These are phyloP conservation scores for Cercospora sp. DNA, from an alignment of 2,329 filamentous ascomycete species.

Conservation along the genomic window DNA sequence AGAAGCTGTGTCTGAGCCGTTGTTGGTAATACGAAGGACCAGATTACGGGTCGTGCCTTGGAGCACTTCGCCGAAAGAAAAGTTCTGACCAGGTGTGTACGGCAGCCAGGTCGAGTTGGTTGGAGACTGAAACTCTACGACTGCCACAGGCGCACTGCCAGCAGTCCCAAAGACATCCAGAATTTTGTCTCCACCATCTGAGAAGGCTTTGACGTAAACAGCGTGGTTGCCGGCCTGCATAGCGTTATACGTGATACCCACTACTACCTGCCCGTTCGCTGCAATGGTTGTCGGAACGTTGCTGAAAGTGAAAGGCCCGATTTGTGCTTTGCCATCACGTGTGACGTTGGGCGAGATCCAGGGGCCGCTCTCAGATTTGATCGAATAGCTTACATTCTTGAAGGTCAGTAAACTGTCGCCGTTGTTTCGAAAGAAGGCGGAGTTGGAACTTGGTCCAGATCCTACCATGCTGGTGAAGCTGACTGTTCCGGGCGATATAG, in stretches of 20 bases:
- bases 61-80: constrained; percentile 13
- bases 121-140: constrained; percentile 13
- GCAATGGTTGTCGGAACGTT: constrained; percentile 11
- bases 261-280: not conserved
- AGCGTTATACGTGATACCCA: constrained; percentile 13
- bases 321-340: constrained; percentile 8
- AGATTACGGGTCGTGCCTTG: constrained; percentile 8
- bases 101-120: constrained; percentile 6
- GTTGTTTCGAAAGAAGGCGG: constrained; percentile 11
- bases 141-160: constrained; percentile 9
- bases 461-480: constrained; percentile 9
- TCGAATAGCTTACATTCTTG: constrained; percentile 7
- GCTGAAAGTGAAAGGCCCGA: constrained; percentile 12
- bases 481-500: constrained; percentile 5
- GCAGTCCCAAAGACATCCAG: constrained; percentile 15
- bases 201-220: constrained; percentile 6
- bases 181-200: constrained; percentile 12
- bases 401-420: constrained; percentile 11
- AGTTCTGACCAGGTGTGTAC: constrained; percentile 14
- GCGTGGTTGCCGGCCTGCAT: constrained; percentile 13
- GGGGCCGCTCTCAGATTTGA: constrained; percentile 8
- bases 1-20: constrained; percentile 16
- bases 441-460: constrained; percentile 6
- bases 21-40: constrained; percentile 15
- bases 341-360: constrained; percentile 15